phyloP scores from a whole-genome alignment of 2,329 filamentous ascomycete genomes.

The Plectosphaerella sp. region DNA sequence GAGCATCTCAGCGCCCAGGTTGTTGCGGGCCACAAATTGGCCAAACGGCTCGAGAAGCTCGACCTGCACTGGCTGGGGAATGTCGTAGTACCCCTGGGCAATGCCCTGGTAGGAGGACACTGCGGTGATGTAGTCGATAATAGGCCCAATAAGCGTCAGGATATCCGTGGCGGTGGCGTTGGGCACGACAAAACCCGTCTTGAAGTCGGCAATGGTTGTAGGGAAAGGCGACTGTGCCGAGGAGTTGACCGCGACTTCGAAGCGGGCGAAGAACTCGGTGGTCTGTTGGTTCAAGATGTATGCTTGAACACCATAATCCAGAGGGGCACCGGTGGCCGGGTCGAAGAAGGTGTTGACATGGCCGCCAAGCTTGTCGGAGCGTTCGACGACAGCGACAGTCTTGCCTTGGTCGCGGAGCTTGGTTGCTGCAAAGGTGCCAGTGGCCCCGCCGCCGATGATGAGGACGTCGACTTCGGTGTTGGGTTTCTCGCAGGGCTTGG shows the following conservation, averaged over 20 bases:
- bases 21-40: slow-evolving; percentile 34
- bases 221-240: slow-evolving; percentile 16
- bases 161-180: slow-evolving; percentile 9
- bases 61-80: slow-evolving; percentile 36
- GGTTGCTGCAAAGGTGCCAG: slow-evolving; percentile 43
- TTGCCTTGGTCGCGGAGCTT: slow-evolving; percentile 45
- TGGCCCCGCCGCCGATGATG: slow-evolving; percentile 48
- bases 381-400: slow-evolving; percentile 42
- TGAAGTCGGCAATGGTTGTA: slow-evolving; percentile 11
- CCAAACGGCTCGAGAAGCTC: slow-evolving; percentile 37
- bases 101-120: slow-evolving; percentile 7
- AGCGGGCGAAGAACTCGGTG: slow-evolving; percentile 35
- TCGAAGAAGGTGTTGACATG: slow-evolving; percentile 42
- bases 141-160: slow-evolving; percentile 2
- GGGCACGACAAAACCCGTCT: slow-evolving; percentile 8
- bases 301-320: slow-evolving; percentile 29
- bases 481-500: background rate
- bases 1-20: slow-evolving; percentile 29
- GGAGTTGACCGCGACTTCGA: slow-evolving; percentile 24
- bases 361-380: slow-evolving; percentile 27
- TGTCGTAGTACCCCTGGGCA: slow-evolving; percentile 18
- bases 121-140: slow-evolving; percentile 6
- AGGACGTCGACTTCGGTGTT: slow-evolving; percentile 35
- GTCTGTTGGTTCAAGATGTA: slow-evolving; percentile 32
- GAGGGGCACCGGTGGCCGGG: slow-evolving; percentile 23